Base-by-base conservation (phyloP, 2,329 filamentous ascomycete species). In the Xylariaceae sp. region DNA sequence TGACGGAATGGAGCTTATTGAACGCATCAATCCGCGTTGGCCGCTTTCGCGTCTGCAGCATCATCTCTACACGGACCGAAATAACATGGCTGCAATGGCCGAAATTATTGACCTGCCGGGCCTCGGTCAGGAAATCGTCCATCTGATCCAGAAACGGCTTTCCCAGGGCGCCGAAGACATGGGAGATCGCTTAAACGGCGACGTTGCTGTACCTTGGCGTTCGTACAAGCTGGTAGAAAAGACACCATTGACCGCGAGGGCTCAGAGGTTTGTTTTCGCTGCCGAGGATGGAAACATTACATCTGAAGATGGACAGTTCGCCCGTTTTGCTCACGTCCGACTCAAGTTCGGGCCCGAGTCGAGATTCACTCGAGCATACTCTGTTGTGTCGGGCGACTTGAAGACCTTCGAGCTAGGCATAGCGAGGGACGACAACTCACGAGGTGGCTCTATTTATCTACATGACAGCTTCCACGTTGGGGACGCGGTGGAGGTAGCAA, bases 21-120 rank as follows among this genome's bases (percentile, higher is more conserved):
- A 73, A 49, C 62, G 77, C 14, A 62, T 58, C 13, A 60, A 74
- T 53, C 74, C 75, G 0, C 43, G 58, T 16, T 82, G 77, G 78
- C 72, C 75, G 0, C 63, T 83, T 16, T 68, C 73, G 43, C 59
- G 69, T 13, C 55, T 81, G 1, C 76, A 80, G 50, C 68, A 77
- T 51, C 77, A 72, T 38, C 55, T 80, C 18, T 75, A 77, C 49
- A 61, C 67, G 2, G 66, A 75, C 25, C 63, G 56, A 13, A 59
- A 61, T 25, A 69, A 78, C 45, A 42, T 59, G 3, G 66, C 60
- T 27, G 71, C 69, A 55, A 65, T 70, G 30, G 53, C 59, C 21
- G 64, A 70, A 43, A 56, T 80, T 2, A 61, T 65, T 0, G 57
- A 59, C 4, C 62, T 77, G 13, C 65, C 65, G 5, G 63, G 60